A percentile compares a stretch with the other conserved stretches of the same genome.
phyloP scores from a whole-genome alignment of 2,329 filamentous ascomycete species.

The Tricladium varicosporioides region DNA sequence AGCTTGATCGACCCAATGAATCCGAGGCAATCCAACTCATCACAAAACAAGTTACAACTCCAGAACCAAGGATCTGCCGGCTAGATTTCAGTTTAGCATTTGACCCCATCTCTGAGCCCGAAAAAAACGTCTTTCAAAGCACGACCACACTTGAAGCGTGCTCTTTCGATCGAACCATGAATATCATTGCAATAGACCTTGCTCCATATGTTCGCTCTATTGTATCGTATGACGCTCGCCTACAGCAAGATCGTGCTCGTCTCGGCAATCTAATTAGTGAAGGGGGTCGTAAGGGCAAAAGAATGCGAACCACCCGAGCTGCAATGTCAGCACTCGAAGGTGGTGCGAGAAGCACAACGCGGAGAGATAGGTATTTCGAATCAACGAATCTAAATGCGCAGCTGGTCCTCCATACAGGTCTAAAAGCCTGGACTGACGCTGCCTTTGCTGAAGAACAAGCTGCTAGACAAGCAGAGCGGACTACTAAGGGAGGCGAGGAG shows the following conservation, averaged over 20 bases:
- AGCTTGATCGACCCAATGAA: constrained; percentile 26
- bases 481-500: not conserved
- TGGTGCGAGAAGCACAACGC: constrained; percentile 62
- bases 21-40: constrained; percentile 25
- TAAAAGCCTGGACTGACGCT: constrained; percentile 28
- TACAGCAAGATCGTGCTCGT: constrained; percentile 65
- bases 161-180: constrained; percentile 71
- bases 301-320: constrained; percentile 68
- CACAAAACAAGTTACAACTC: constrained; percentile 10
- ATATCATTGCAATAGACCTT: constrained; percentile 69
- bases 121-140: constrained; percentile 38
- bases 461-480: not conserved
- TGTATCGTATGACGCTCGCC: constrained; percentile 68
- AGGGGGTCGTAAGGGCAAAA: constrained; percentile 52
- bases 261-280: constrained; percentile 62
- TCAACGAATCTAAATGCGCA: constrained; percentile 53
- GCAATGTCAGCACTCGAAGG: constrained; percentile 77
- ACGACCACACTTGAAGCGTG: constrained; percentile 59
- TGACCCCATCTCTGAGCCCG: constrained; percentile 55
- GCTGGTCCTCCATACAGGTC: constrained; percentile 64
- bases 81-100: constrained; percentile 58
- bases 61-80: constrained; percentile 40
- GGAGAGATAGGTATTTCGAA: constrained; percentile 72
- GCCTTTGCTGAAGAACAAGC: constrained; percentile 4
- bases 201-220: constrained; percentile 90